Evolutionary conservation across 108 stramenopile species (phyloP), one percentile per base, ranked within the genome.

Genomic region (Ochromonas danica): DNA sequence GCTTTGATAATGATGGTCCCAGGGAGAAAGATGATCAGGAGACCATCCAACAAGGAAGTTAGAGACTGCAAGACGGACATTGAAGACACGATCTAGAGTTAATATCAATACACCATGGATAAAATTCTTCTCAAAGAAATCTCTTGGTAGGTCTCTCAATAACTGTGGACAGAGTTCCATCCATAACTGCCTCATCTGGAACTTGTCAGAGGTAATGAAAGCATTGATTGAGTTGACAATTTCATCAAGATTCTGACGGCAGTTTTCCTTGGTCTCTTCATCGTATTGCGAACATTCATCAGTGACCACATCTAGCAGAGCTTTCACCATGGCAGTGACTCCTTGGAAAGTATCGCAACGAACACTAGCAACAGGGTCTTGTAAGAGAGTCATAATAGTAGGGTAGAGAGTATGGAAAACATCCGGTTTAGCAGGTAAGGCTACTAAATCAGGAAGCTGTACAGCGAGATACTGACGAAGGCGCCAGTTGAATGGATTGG

Each of bases 401-500:
- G 93, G 94, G 90, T 91, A 91, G 31, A 95, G 35, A 65, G 85
- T 81, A 40, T 87, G 87, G 35, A 86, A 83, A 30, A 89, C 88
- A 57, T 87, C 81, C 36, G 61, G 71, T 1, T 89, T 84, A 51
- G 84, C 82, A 57, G 87, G 89, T 72, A 94, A 80, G 0, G 79
- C 82, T 67, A 93, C 88, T 61, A 94, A 63, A 70, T 91, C 89
- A 0, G 94, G 92, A 33, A 97, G 78, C 78, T 91, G 90, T 42
- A 86, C 75, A 22, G 95, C 94, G 1, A 97, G 90, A 63, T 89
- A 86, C 67, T 96, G 90, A 57, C 97, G 84, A 77, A 95, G 91
- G 61, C 97, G 83, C 97, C 97, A 97, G 78, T 97, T 96, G 80
- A 95, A 87, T 3, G 87, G 83, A 39, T 79, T 70, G 22, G 84